Evolutionary conservation across 225 moss, liverwort and hornwort genomes (phyloP).

Genomic region (Physcomitrellopsis africana): DNA sequence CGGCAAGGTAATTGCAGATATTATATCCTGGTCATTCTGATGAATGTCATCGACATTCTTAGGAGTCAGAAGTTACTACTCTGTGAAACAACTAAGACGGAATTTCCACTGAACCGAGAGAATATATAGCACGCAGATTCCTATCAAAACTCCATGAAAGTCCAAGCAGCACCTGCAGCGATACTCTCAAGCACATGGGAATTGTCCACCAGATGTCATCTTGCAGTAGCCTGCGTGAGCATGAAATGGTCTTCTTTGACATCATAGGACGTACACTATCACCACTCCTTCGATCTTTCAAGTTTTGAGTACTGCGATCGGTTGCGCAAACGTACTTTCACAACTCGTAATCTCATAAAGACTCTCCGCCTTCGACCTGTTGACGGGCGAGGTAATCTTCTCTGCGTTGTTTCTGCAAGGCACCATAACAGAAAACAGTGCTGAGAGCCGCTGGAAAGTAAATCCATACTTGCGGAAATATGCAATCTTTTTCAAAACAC

Average conservation of each 20-base stretch:
- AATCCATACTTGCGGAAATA: not conserved
- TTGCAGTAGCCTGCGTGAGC: not conserved
- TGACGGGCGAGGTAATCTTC: conserved; percentile 79
- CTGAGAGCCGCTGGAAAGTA: not conserved
- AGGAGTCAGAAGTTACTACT: too few species aligned
- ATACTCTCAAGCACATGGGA: not conserved
- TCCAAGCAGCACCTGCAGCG: not conserved
- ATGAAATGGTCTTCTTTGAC: not conserved
- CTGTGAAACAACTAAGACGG: too few species aligned
- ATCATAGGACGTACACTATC: not conserved
- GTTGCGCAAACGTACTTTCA: conserved; percentile 29
- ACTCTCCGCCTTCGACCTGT: conserved; percentile 56
- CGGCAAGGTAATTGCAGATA: too few species aligned
- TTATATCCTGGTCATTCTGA: too few species aligned
- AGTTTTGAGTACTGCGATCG: conserved; percentile 35
- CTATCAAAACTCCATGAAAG: not conserved
- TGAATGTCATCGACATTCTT: too few species aligned
- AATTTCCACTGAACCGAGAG: too few species aligned
- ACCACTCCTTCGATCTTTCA: conserved; percentile 25
- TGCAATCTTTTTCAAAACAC: not conserved
- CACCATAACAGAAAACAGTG: not conserved
- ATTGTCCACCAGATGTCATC: not conserved
- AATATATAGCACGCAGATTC: too few species aligned
- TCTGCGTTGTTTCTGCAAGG: conserved; percentile 72
- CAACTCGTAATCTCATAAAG: conserved; percentile 34